These are phyloP conservation scores for Kodamaea derodonti DNA, from an alignment of 1,139 yeast genomes.

Conservation along the genomic window DNA sequence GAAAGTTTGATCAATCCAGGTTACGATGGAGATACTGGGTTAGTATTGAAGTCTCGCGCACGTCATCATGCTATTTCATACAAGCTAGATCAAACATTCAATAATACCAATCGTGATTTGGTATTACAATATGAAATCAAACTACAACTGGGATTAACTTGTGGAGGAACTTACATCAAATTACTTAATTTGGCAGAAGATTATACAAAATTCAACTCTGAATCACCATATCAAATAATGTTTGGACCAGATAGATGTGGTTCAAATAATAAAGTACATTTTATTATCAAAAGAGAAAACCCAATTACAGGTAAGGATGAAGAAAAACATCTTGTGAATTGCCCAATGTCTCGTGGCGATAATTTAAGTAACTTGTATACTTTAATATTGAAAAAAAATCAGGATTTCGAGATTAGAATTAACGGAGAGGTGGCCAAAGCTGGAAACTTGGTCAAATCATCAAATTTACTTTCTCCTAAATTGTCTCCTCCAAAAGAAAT, in stretches of 20 bases:
- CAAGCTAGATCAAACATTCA: slow-evolving; percentile 50
- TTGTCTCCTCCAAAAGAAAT: slow-evolving; percentile 63
- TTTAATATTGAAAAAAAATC: slow-evolving; percentile 58
- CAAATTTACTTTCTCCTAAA: slow-evolving; percentile 54
- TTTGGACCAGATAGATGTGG: slow-evolving; percentile 97
- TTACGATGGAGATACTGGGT: slow-evolving; percentile 61
- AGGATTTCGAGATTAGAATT: slow-evolving; percentile 73
- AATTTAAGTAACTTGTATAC: slow-evolving; percentile 70
- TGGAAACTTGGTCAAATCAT: slow-evolving; percentile 56
- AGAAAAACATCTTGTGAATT: slow-evolving; percentile 63
- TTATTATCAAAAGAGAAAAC: slow-evolving; percentile 60
- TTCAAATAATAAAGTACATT: slow-evolving; percentile 69
- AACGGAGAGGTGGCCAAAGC: slow-evolving; percentile 71
- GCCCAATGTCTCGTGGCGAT: slow-evolving; percentile 63
- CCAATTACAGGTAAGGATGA: slow-evolving; percentile 53
- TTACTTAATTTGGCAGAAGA: slow-evolving; percentile 50
- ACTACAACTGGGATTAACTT: slow-evolving; percentile 66
- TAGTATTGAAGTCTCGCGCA: slow-evolving; percentile 71
- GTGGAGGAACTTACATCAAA: slow-evolving; percentile 90
- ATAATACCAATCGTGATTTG: slow-evolving; percentile 56
- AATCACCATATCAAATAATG: slow-evolving; percentile 78
- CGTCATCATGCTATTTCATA: slow-evolving; percentile 77
- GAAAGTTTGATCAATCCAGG: slow-evolving; percentile 51
- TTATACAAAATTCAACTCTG: slow-evolving; percentile 46
- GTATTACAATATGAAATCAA: slow-evolving; percentile 89